Conservation (phyloP, 1,284 basidiomycete species). For the Cryptococcus sp. region DNA sequence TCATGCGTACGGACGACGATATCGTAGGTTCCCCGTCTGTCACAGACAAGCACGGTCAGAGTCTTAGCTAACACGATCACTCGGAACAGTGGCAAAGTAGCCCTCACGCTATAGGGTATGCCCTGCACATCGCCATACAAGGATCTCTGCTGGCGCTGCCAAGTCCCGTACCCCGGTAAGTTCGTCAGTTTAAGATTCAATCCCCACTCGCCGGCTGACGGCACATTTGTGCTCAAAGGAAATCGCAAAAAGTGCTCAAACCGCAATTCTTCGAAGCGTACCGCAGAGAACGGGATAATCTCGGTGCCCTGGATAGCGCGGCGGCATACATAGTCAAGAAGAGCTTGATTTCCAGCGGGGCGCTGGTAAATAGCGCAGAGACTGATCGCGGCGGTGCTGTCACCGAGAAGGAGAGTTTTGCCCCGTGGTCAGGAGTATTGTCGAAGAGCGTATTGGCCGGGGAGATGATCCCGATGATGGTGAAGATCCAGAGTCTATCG, state of each 20-base stretch:
- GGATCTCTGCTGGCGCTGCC: constrained; percentile 82
- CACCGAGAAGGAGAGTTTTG: constrained; percentile 2
- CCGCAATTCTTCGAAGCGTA: constrained; percentile 57
- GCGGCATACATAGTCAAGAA: constrained; percentile 39
- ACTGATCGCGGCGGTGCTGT: constrained; percentile 2
- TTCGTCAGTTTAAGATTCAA: background rate
- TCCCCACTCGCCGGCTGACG: background rate
- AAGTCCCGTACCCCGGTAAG: constrained; percentile 71
- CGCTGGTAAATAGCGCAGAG: constrained; percentile 9
- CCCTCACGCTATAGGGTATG: constrained; percentile 71
- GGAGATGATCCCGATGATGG: constrained; percentile 51
- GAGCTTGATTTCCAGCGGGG: constrained; percentile 23
- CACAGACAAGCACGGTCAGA: too few relatives aligned
- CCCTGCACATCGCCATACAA: constrained; percentile 76
- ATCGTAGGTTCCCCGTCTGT: constrained; percentile 60
- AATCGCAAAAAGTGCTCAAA: constrained; percentile 64
- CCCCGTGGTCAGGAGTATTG: constrained; percentile 38
- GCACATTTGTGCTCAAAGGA: constrained; percentile 16
- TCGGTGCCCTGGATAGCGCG: constrained; percentile 44
- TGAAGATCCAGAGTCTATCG: constrained; percentile 43
- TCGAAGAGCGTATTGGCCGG: constrained; percentile 35
- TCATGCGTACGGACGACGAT: constrained; percentile 67
- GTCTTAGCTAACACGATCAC: too few relatives aligned
- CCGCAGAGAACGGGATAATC: constrained; percentile 45
- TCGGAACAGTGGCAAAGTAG: constrained; percentile 62